Conservation (phyloP, 306 rosid genomes). For the Begonia fuchsioides region DNA sequence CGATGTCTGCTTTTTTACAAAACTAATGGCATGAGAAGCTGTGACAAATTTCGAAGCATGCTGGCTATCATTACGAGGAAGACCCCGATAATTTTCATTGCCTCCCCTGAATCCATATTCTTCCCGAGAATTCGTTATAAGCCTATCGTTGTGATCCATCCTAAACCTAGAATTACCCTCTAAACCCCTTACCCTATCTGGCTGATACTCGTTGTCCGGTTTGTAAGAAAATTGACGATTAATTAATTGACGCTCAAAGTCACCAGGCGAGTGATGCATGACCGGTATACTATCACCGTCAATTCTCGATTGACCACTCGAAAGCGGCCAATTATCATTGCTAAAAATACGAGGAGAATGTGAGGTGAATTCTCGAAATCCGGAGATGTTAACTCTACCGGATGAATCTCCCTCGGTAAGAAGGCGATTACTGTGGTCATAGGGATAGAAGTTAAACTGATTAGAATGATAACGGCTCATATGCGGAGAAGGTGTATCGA, state of each 20-base stretch:
- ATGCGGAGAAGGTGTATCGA: background rate
- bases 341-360: slow-evolving; percentile 9
- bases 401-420: slow-evolving; percentile 13
- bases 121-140: slow-evolving; percentile 14
- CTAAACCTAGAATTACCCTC: slow-evolving; percentile 25
- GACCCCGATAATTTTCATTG: background rate
- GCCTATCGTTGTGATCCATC: slow-evolving; percentile 15
- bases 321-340: slow-evolving; percentile 9
- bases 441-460: slow-evolving; percentile 13
- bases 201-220: slow-evolving; percentile 7
- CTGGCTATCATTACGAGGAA: too few relatives aligned
- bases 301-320: slow-evolving; percentile 14
- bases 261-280: slow-evolving; percentile 10
- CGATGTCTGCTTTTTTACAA: slow-evolving; percentile 1
- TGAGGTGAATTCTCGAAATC: slow-evolving; percentile 2
- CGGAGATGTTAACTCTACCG: background rate
- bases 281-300: slow-evolving; percentile 8
- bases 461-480: slow-evolving; percentile 11
- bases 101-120: background rate
- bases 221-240: slow-evolving; percentile 14
- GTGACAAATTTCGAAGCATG: too few relatives aligned
- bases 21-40: slow-evolving; percentile 6
- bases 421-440: slow-evolving; percentile 4
- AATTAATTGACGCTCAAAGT: slow-evolving; percentile 22
- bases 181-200: slow-evolving; percentile 15